Evolutionary conservation across 176 grass and related monocot genomes (phyloP), one percentile per base, ranked within the genome.

Genomic region (Melocanna baccifera): DNA sequence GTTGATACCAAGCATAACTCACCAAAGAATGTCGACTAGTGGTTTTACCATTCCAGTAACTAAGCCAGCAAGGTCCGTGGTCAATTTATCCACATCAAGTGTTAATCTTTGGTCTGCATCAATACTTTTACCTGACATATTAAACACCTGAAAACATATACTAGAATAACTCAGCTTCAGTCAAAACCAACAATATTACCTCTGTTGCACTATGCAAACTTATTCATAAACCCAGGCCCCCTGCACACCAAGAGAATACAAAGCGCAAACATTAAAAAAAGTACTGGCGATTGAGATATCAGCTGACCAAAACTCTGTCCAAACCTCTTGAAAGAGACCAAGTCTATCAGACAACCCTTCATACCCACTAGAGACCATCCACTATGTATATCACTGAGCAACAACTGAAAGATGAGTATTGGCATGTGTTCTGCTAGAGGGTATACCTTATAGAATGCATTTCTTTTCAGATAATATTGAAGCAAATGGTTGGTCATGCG

Each of bases 31-130:
- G 86, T 98, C 96, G 69, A 98, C 83, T 74, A 92, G 86, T 64
- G 96, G 96, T 42, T 98, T 98, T 83, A 98, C 93, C 91, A 98
- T 94, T 83, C 96, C 93, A 85, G 96, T 98, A 85, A 98, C 96
- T 81, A 98, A 85, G 65, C 96, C 85, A 78, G 96, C 91, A 86
- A 98, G 91, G 84, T 98, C 96, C 82, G 80, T 91, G 69, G 96
- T 91, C 88, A 98, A 94, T 81, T 98, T 98, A 76, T 98, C 96
- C 43, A 98, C 91, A 72, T 98, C 96, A 79, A 90, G 89, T 53
- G 96, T 95, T 64, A 98, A 70, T 83, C 96, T 92, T 78, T 98
- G 96, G 81, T 98, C 96, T 84, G 96, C 96, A 91, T 98, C 96
- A 56, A 98, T 88, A 81, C 75, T 87, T 87, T 87, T 89, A 74